These are phyloP conservation scores for Moniliella sp. DNA, from an alignment of 1,284 basidiomycete species.

Conservation along the genomic window DNA sequence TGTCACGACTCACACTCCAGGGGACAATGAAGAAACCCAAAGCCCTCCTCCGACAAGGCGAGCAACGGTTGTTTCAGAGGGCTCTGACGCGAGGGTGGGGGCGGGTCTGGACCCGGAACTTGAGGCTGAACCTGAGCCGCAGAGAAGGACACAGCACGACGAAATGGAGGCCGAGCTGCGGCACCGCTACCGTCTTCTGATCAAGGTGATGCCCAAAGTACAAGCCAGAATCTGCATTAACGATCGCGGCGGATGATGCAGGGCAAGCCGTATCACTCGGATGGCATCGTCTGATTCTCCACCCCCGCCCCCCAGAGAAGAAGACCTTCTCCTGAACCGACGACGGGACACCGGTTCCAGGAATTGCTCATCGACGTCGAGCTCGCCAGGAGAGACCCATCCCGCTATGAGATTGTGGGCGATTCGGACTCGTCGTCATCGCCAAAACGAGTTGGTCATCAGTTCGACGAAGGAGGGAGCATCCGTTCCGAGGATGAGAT, in stretches of 20 bases:
- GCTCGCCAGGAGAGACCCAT: background rate
- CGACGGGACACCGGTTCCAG: background rate
- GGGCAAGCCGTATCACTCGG: conserved; percentile 21
- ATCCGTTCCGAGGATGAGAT: background rate
- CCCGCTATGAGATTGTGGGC: background rate
- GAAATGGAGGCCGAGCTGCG: no score
- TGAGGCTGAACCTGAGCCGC: no score
- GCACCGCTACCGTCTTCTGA: no score
- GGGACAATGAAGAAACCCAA: no score
- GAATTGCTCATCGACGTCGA: background rate
- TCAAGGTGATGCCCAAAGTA: conserved; percentile 26
- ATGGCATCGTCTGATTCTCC: conserved; percentile 9
- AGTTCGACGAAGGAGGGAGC: background rate
- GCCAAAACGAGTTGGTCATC: no score
- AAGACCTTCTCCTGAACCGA: no score
- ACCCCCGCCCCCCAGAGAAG: conserved; percentile 6
- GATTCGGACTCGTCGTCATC: background rate
- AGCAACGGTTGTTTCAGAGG: no score
- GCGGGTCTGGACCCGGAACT: no score
- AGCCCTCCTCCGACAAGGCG: no score
- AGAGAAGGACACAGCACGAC: no score
- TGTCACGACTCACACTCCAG: no score
- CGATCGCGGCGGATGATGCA: conserved; percentile 26
- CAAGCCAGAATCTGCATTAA: conserved; percentile 26
- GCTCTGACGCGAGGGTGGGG: no score